Evolutionary conservation across 345 rosid genomes (phyloP).

Genomic region (Citrus inodora): DNA sequence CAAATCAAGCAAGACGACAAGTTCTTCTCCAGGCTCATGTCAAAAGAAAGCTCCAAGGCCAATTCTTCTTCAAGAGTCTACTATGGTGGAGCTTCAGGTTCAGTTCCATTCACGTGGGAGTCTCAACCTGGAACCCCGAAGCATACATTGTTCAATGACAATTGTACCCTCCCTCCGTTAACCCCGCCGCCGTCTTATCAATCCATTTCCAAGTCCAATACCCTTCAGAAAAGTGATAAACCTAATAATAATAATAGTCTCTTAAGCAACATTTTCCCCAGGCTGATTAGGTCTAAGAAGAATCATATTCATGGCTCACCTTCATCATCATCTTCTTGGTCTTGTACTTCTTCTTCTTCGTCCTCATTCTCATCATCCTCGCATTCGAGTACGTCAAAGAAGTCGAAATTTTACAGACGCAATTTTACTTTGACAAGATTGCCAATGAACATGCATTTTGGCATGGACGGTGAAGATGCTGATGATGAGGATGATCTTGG

Average conservation of each 20-base stretch:
- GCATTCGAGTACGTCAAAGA: slow-evolving; percentile 7
- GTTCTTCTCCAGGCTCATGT: slow-evolving; percentile 55
- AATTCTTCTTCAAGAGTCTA: slow-evolving; percentile 68
- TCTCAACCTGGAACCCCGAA: slow-evolving; percentile 88
- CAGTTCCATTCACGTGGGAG: slow-evolving; percentile 82
- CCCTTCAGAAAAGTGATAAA: slow-evolving; percentile 22
- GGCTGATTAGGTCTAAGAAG: slow-evolving; percentile 13
- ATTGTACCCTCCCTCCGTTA: slow-evolving; percentile 36
- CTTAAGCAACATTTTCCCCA: slow-evolving; percentile 15
- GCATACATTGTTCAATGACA: slow-evolving; percentile 21
- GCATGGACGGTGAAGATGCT: not conserved
- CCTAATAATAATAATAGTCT: slow-evolving; percentile 4
- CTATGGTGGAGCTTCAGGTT: slow-evolving; percentile 57
- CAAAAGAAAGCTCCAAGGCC: slow-evolving; percentile 54
- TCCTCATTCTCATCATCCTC: slow-evolving; percentile 19
- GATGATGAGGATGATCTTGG: not conserved
- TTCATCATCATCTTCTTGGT: slow-evolving; percentile 38
- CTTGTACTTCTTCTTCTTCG: slow-evolving; percentile 31
- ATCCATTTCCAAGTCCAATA: slow-evolving; percentile 23
- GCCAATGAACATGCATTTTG: slow-evolving; percentile 1
- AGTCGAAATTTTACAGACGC: slow-evolving; percentile 2
- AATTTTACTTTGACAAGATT: slow-evolving; percentile 32
- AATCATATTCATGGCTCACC: slow-evolving; percentile 19
- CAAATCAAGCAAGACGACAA: slow-evolving; percentile 43
- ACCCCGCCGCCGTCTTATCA: slow-evolving; percentile 58